phyloP scores from a whole-genome alignment of 345 rosid species.

The Sapria himalayana region DNA sequence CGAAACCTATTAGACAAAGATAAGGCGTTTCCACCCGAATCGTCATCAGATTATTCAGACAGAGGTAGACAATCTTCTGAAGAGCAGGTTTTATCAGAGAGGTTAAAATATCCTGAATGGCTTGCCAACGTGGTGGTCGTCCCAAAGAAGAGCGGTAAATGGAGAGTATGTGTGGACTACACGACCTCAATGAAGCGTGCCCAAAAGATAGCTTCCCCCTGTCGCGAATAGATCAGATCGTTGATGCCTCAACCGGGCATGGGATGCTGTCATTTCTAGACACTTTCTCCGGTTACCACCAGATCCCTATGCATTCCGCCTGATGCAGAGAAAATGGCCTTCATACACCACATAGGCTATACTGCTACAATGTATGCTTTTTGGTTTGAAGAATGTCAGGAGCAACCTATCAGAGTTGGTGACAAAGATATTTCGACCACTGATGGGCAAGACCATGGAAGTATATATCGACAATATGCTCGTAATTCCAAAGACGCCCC shows the following conservation, averaged over 20 bases:
- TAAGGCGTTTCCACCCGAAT: too few species aligned
- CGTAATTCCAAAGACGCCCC: background rate
- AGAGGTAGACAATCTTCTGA: too few species aligned
- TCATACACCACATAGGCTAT: background rate
- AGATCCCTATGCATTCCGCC: background rate
- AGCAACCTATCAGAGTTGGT: background rate
- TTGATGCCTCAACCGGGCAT: background rate
- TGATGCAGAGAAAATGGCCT: background rate
- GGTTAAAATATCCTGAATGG: too few species aligned
- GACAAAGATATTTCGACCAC: background rate
- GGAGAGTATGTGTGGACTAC: conserved; percentile 1
- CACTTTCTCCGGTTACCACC: background rate
- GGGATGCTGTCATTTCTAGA: background rate
- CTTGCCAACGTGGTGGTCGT: too few species aligned
- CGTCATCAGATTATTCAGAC: too few species aligned
- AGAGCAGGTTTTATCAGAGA: too few species aligned
- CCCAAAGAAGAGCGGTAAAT: too few species aligned
- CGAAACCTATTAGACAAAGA: too few species aligned
- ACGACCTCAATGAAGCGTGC: background rate
- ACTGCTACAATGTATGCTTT: conserved; percentile 1
- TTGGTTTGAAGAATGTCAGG: conserved; percentile 1
- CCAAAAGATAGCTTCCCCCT: background rate
- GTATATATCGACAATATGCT: background rate
- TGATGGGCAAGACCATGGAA: background rate
- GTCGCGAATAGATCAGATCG: background rate